A percentile compares a stretch with the other conserved stretches of the same genome.
Evolutionary conservation across 73 alveolate genomes (phyloP).

Genomic region (Paramecium sonneborni): DNA sequence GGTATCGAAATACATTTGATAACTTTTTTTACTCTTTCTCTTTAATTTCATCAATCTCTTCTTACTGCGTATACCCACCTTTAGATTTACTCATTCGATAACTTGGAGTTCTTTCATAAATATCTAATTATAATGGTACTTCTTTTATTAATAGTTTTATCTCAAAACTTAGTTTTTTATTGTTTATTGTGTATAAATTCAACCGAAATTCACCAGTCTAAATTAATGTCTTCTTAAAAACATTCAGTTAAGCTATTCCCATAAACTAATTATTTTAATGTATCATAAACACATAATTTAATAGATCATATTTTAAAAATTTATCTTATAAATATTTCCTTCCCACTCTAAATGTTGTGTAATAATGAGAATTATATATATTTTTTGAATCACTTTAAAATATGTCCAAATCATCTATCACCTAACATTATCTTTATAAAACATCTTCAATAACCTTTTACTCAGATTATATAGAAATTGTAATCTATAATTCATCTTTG

Average conservation of each 20-base stretch:
- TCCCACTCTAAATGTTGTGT: slow-evolving; percentile 2
- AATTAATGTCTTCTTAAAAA: neutral
- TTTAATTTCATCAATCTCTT: neutral
- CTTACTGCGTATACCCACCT: slow-evolving; percentile 8
- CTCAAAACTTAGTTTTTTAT: neutral
- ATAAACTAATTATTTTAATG: neutral
- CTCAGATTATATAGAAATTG: neutral
- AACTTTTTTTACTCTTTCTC: neutral
- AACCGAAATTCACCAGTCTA: neutral
- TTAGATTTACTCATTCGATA: neutral
- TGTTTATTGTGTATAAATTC: neutral
- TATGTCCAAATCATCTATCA: neutral
- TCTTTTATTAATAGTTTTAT: slow-evolving; percentile 6
- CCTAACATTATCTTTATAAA: neutral
- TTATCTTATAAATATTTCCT: neutral
- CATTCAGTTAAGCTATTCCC: neutral
- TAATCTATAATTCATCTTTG: slow-evolving; percentile 4
- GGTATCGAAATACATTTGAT: neutral
- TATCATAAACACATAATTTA: slow-evolving; percentile 15
- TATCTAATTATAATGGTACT: neutral
- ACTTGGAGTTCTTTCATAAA: neutral
- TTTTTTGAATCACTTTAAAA: neutral
- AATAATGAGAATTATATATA: neutral
- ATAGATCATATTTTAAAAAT: neutral
- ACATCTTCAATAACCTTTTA: slow-evolving; percentile 23